These are phyloP conservation scores for Kwoniella heveanensis DNA, from an alignment of 768 basidiomycete genomes.

Conservation along the genomic window DNA sequence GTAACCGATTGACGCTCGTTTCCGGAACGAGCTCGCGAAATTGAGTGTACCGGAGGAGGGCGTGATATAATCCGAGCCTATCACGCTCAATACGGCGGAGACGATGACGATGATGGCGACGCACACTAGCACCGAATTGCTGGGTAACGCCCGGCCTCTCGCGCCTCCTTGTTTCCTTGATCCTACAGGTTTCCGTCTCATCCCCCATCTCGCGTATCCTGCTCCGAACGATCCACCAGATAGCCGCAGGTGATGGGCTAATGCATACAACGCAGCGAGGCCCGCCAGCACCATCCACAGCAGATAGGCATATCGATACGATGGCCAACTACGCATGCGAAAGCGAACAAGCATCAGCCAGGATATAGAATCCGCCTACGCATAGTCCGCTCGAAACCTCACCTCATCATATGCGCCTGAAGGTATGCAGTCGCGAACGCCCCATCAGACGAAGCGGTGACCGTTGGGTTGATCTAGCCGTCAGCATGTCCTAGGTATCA, in stretches of 20 bases:
- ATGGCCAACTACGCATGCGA: slow-evolving; percentile 42
- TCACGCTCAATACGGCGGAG: slow-evolving; percentile 61
- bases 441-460: slow-evolving; percentile 44
- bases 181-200: slow-evolving; percentile 49
- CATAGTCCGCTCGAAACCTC: too few species aligned
- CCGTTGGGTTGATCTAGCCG: slow-evolving; percentile 46
- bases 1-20: slow-evolving; percentile 58
- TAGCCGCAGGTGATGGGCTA: slow-evolving; percentile 51
- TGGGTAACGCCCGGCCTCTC: slow-evolving; percentile 58
- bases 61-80: slow-evolving; percentile 71
- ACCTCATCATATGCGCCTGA: slow-evolving; percentile 54
- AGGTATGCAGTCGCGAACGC: slow-evolving; percentile 54
- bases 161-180: slow-evolving; percentile 27
- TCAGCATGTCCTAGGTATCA: slow-evolving; percentile 1
- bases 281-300: slow-evolving; percentile 51
- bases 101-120: slow-evolving; percentile 60
- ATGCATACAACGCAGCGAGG: slow-evolving; percentile 43
- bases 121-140: slow-evolving; percentile 67
- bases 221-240: slow-evolving; percentile 59
- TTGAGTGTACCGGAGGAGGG: slow-evolving; percentile 62
- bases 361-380: not conserved
- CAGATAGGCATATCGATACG: slow-evolving; percentile 54
- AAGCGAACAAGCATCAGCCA: not conserved
- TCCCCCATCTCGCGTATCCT: slow-evolving; percentile 62
- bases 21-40: slow-evolving; percentile 51